Percentiles rank a stretch among this genome's conserved stretches.
Evolutionary conservation across 805 yeast species (phyloP).

Genomic region (Yarrowia divulgata): DNA sequence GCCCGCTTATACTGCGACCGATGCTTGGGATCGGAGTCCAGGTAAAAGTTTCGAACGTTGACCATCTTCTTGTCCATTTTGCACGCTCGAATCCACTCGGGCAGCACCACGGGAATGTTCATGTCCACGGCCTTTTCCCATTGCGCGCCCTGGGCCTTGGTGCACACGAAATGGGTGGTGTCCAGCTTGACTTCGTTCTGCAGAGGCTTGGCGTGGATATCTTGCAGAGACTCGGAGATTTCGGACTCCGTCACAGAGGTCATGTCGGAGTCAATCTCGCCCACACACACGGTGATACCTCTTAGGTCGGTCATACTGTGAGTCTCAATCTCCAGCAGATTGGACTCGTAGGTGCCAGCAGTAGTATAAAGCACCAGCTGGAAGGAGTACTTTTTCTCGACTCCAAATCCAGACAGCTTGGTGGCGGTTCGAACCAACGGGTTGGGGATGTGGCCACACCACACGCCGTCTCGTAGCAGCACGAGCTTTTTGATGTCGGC

Average conservation of each 20-base stretch:
- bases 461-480: constrained; percentile 70
- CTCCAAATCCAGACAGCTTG: constrained; percentile 88
- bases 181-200: constrained; percentile 80
- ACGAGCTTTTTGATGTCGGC: constrained; percentile 78
- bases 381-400: constrained; percentile 81
- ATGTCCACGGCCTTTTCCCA: constrained; percentile 79
- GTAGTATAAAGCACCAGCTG: constrained; percentile 84
- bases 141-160: constrained; percentile 73
- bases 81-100: constrained; percentile 97
- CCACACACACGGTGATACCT: constrained; percentile 91
- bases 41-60: constrained; percentile 81
- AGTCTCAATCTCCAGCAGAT: constrained; percentile 72
- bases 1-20: constrained; percentile 40
- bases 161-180: constrained; percentile 91
- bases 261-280: constrained; percentile 62
- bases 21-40: constrained; percentile 50
- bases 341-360: constrained; percentile 83
- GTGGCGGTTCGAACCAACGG: constrained; percentile 81
- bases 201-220: constrained; percentile 84
- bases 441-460: constrained; percentile 82
- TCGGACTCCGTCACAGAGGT: constrained; percentile 54
- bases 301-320: constrained; percentile 95
- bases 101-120: constrained; percentile 92
- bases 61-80: constrained; percentile 86
- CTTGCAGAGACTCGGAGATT: constrained; percentile 64